These are phyloP conservation scores for Penicillium parvum DNA, from an alignment of 495 filamentous ascomycete species.

Conservation along the genomic window DNA sequence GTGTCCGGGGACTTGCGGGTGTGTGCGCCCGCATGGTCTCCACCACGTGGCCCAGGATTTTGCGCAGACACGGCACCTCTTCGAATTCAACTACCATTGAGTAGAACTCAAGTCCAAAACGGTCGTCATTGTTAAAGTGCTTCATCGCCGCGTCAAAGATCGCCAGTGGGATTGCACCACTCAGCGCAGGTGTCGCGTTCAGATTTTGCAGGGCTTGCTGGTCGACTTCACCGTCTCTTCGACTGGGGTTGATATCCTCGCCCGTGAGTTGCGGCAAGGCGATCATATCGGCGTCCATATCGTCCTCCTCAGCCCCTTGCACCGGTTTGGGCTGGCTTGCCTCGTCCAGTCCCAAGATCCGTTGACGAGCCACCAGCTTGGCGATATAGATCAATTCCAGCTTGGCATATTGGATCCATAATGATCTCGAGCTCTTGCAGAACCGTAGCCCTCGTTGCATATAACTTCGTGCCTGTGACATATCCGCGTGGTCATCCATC, in stretches of 20 bases:
- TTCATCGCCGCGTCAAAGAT: slow-evolving; percentile 87
- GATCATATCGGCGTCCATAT: slow-evolving; percentile 51
- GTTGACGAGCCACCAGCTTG: slow-evolving; percentile 68
- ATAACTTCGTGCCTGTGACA: slow-evolving; percentile 78
- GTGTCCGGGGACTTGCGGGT: slow-evolving; percentile 54
- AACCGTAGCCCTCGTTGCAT: slow-evolving; percentile 87
- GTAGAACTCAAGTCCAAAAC: slow-evolving; percentile 72
- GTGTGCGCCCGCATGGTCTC: slow-evolving; percentile 54
- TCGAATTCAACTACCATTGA: slow-evolving; percentile 68
- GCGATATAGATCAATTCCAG: slow-evolving; percentile 89
- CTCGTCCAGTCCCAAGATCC: slow-evolving; percentile 64
- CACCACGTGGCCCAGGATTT: slow-evolving; percentile 73
- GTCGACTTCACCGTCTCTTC: slow-evolving; percentile 46
- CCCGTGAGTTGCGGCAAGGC: slow-evolving; percentile 58
- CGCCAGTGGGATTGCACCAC: slow-evolving; percentile 85
- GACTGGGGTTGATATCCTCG: slow-evolving; percentile 61
- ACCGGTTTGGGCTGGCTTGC: slow-evolving; percentile 39
- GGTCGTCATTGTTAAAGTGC: slow-evolving; percentile 58
- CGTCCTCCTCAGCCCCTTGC: slow-evolving; percentile 34
- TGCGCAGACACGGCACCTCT: slow-evolving; percentile 56
- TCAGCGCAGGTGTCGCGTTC: slow-evolving; percentile 72
- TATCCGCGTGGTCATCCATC: slow-evolving; percentile 74
- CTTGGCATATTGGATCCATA: slow-evolving; percentile 90
- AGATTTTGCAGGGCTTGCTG: slow-evolving; percentile 56
- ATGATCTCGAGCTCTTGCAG: slow-evolving; percentile 60